Conservation (phyloP, 495 filamentous ascomycete genomes). For the Penicillium odoratum region DNA sequence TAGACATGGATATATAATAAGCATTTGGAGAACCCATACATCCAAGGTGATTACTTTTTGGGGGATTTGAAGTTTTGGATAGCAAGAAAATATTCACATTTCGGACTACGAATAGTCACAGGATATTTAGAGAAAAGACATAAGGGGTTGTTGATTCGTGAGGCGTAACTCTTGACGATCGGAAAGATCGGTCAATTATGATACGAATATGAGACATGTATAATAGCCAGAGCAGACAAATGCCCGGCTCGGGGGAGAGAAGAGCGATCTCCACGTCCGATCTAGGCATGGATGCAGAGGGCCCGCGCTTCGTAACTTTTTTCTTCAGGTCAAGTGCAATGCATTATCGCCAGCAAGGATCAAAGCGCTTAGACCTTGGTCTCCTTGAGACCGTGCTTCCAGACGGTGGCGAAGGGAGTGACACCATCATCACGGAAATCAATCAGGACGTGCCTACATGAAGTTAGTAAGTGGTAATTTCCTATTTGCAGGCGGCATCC, state of each 20-base stretch:
- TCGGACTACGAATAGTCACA: neutral
- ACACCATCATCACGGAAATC: slow-evolving; percentile 96
- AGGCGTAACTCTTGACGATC: slow-evolving; percentile 44
- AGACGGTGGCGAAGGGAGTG: slow-evolving; percentile 85
- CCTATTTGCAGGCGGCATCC: neutral
- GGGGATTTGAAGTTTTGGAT: neutral
- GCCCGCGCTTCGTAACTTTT: slow-evolving; percentile 25
- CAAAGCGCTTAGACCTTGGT: slow-evolving; percentile 79
- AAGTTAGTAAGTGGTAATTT: slow-evolving; percentile 6
- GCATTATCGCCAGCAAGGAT: slow-evolving; percentile 24
- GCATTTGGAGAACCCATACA: neutral
- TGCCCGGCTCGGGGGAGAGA: slow-evolving; percentile 18
- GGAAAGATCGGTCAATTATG: slow-evolving; percentile 33
- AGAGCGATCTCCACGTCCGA: slow-evolving; percentile 16
- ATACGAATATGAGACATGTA: slow-evolving; percentile 33
- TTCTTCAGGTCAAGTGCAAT: slow-evolving; percentile 32
- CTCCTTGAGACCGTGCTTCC: slow-evolving; percentile 91
- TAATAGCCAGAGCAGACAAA: slow-evolving; percentile 27
- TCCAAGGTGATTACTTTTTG: neutral
- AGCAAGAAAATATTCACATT: neutral
- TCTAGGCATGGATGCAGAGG: slow-evolving; percentile 22
- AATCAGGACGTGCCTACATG: slow-evolving; percentile 78
- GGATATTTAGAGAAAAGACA: slow-evolving; percentile 6
- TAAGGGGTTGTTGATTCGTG: slow-evolving; percentile 44
- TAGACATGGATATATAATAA: neutral